phyloP scores from a whole-genome alignment of 73 alveolate species.

The Paramecium primaurelia region DNA sequence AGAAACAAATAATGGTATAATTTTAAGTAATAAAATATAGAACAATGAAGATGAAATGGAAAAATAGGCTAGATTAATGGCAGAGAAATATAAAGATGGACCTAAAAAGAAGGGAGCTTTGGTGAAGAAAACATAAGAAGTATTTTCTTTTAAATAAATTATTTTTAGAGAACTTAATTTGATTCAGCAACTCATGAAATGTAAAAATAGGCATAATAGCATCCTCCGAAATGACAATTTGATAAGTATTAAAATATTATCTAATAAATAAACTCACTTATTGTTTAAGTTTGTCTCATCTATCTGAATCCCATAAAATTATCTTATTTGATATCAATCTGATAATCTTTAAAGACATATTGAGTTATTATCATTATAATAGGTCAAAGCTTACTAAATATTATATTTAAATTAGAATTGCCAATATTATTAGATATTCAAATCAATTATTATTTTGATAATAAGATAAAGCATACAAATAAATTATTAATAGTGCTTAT shows the following conservation, averaged over 20 bases:
- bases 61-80: slow-evolving; percentile 44
- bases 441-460: not conserved
- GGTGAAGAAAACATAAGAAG: slow-evolving; percentile 1
- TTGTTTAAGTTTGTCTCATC: not conserved
- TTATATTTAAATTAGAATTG: not conserved
- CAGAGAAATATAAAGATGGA: slow-evolving; percentile 34
- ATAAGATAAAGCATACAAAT: not conserved
- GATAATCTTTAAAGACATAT: not conserved
- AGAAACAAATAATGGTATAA: not conserved
- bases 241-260: not conserved
- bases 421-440: not conserved
- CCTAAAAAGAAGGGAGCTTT: not conserved
- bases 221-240: slow-evolving; percentile 1
- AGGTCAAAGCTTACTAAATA: not conserved
- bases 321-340: not conserved
- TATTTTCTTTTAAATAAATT: not conserved
- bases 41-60: slow-evolving; percentile 28
- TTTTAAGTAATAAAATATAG: not conserved
- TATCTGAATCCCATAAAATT: not conserved
- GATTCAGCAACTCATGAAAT: slow-evolving; percentile 31
- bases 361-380: not conserved
- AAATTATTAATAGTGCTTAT: not conserved
- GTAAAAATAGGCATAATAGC: slow-evolving; percentile 1
- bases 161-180: slow-evolving; percentile 1
- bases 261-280: not conserved